These are phyloP conservation scores for Dioscorea cayenensis DNA, from an alignment of 116 monocot species.

Conservation along the genomic window DNA sequence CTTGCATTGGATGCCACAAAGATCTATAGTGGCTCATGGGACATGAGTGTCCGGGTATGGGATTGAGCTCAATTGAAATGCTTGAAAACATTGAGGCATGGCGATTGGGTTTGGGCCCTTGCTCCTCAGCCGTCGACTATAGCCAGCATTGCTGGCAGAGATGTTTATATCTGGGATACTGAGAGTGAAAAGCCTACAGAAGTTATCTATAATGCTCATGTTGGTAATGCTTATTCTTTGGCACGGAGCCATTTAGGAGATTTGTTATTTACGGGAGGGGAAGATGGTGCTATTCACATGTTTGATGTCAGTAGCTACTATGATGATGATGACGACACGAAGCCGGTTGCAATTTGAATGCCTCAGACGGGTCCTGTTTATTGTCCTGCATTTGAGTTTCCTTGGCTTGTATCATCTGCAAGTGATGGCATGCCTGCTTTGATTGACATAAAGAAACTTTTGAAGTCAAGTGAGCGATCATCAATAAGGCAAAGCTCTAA, in stretches of 20 bases:
- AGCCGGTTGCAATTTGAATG: conserved; percentile 51
- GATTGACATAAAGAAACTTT: conserved; percentile 73
- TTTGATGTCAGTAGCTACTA: conserved; percentile 23
- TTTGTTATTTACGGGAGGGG: conserved; percentile 85
- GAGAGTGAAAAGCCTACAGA: conserved; percentile 22
- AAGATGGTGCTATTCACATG: conserved; percentile 80
- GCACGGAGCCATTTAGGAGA: conserved; percentile 59
- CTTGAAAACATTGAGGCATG: conserved; percentile 49
- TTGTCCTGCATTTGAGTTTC: conserved; percentile 90
- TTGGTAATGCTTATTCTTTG: conserved; percentile 55
- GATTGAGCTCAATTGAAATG: conserved; percentile 57
- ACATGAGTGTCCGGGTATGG: conserved; percentile 84
- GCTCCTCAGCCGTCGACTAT: conserved; percentile 52
- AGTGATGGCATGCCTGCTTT: conserved; percentile 77
- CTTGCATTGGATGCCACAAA: conserved; percentile 61
- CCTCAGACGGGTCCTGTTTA: conserved; percentile 67
- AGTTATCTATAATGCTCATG: conserved; percentile 41
- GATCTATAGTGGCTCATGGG: conserved; percentile 95
- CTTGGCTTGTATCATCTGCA: conserved; percentile 89
- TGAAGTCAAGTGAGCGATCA: conserved; percentile 19
- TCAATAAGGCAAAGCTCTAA: conserved; percentile 8
- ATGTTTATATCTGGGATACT: conserved; percentile 77
- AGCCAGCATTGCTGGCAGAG: conserved; percentile 70
- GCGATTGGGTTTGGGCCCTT: conserved; percentile 84
- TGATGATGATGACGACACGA: conserved; percentile 15